Evolutionary conservation across 805 yeast species (phyloP), one percentile per base, ranked within the genome.

Genomic region (Yueomyces sp.): DNA sequence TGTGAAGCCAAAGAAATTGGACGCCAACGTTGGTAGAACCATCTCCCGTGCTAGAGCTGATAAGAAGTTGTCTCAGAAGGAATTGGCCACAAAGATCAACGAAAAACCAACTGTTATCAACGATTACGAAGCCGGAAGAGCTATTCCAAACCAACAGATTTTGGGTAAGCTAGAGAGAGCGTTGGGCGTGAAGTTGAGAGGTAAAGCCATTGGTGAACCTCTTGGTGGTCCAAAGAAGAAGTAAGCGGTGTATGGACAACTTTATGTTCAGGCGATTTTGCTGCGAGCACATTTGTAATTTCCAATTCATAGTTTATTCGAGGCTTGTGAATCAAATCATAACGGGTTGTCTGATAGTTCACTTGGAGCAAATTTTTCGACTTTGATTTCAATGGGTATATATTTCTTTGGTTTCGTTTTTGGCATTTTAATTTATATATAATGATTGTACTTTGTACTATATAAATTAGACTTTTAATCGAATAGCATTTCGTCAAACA

Each of bases 111-210:
- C 81, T 53, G 83, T 92, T 48, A 79, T 92, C 59, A 88, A 86
- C 66, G 98, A 92, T 60, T 92, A 92, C 66, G 98, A 92, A 70
- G 85, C 94, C 45, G 96, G 95, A 47, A 79, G 94, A 62, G 98
- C 95, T 39, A 77, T 83, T 52, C 98, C 98, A 46, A 88, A 85
- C 70, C 98, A 92, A 71, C 97, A 88, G 67, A 66, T 92, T 43
- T 74, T 92, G 57, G 88, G 82, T 44, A 92, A 92, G 70, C 68
- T 92, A 64, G 97, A 92, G 70, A 77, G 96, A 66, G 94, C 82
- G 38, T 72, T 92, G 55, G 97, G 97, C 52, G 82, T 92, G 50
- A 92, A 87, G 69, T 77, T 92, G 61, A 79, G 97, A 70, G 98
- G 98, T 61, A 88, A 90, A 70, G 83, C 81, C 65, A 83, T 92